Percentiles rank a stretch among this genome's conserved stretches.
phyloP scores from a whole-genome alignment of 495 filamentous ascomycete genomes.

The Acidomyces sp. region DNA sequence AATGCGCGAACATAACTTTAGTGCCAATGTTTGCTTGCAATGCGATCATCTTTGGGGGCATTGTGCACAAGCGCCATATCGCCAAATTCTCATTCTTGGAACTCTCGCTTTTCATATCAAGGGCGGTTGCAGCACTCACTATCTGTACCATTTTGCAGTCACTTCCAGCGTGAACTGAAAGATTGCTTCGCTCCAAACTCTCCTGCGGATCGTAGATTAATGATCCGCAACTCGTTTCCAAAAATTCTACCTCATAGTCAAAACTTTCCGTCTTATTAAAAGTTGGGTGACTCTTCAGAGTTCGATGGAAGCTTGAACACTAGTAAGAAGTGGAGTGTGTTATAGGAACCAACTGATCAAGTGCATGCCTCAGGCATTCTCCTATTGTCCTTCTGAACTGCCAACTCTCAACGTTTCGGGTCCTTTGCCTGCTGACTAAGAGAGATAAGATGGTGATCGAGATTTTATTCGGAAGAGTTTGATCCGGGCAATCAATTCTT shows the following conservation, averaged over 20 bases:
- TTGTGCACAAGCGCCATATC: conserved; percentile 35
- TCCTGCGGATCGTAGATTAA: conserved; percentile 21
- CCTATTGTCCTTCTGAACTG: too few relatives aligned
- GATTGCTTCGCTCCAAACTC: neutral
- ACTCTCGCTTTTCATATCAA: conserved; percentile 20
- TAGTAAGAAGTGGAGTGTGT: conserved; percentile 42
- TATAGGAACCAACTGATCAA: too few relatives aligned
- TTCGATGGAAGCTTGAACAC: conserved; percentile 31
- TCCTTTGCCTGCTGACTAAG: conserved; percentile 34
- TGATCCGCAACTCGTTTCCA: conserved; percentile 26
- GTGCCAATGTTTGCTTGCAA: too few relatives aligned
- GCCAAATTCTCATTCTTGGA: conserved; percentile 36
- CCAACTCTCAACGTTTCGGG: conserved; percentile 38
- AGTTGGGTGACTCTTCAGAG: conserved; percentile 20
- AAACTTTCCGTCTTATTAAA: conserved; percentile 2
- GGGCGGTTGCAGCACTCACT: conserved; percentile 14
- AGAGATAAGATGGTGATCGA: neutral
- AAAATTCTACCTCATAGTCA: conserved; percentile 20
- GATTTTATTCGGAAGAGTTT: neutral
- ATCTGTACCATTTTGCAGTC: conserved; percentile 12
- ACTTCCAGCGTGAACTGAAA: conserved; percentile 11
- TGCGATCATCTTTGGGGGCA: conserved; percentile 31
- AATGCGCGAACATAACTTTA: too few relatives aligned
- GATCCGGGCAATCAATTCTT: neutral
- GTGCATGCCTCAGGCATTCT: too few relatives aligned